phyloP scores from a whole-genome alignment of 2,329 filamentous ascomycete species.

The Hymenoscyphus repandus region DNA sequence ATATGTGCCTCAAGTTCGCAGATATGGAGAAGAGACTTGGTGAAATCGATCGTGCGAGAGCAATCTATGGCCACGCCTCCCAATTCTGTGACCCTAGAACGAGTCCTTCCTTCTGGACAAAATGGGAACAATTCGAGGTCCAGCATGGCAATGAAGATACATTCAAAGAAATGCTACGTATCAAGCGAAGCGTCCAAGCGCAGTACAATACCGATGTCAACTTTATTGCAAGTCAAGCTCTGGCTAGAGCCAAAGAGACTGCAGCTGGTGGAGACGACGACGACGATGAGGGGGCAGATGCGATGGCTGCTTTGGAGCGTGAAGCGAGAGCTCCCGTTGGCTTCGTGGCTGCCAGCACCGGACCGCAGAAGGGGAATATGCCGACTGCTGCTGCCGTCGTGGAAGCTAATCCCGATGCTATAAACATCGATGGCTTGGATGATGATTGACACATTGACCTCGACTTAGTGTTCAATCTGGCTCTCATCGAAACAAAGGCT shows the following conservation, averaged over 20 bases:
- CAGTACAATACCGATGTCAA: slow-evolving; percentile 99
- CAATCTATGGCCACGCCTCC: slow-evolving; percentile 93
- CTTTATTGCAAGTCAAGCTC: slow-evolving; percentile 93
- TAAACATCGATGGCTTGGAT: slow-evolving; percentile 61
- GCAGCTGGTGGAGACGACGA: slow-evolving; percentile 35
- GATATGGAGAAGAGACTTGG: slow-evolving; percentile 91
- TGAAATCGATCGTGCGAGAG: slow-evolving; percentile 89
- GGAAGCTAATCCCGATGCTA: slow-evolving; percentile 74
- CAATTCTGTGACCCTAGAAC: slow-evolving; percentile 96
- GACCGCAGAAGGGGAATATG: slow-evolving; percentile 56
- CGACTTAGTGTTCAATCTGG: background rate
- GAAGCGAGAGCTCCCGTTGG: slow-evolving; percentile 84
- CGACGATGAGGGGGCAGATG: slow-evolving; percentile 56
- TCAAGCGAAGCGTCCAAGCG: slow-evolving; percentile 95
- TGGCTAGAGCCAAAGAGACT: slow-evolving; percentile 55
- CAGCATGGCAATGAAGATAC: slow-evolving; percentile 98
- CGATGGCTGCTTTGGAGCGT: slow-evolving; percentile 83
- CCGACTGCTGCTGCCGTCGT: slow-evolving; percentile 34
- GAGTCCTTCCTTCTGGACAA: slow-evolving; percentile 85
- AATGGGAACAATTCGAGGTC: slow-evolving; percentile 96
- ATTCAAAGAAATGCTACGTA: slow-evolving; percentile 97
- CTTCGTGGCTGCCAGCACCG: slow-evolving; percentile 83
- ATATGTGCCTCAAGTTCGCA: slow-evolving; percentile 98
- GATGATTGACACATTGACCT: slow-evolving; percentile 7
- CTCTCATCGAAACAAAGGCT: background rate